Conservation (phyloP, 768 basidiomycete species). For the Heimioporus sp. region DNA sequence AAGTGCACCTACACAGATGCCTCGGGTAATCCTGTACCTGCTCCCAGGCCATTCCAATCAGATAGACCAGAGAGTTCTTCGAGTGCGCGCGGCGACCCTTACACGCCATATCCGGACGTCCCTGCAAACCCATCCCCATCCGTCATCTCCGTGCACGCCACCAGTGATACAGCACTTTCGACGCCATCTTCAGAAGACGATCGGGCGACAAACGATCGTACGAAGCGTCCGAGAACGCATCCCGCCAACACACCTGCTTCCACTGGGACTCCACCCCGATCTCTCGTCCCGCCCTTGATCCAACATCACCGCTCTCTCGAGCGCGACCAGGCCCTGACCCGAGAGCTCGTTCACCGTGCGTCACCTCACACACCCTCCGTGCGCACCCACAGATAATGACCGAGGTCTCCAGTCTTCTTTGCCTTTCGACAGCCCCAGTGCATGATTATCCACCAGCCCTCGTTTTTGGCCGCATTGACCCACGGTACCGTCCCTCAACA, state of each 20-base stretch:
- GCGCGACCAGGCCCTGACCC: constrained; percentile 61
- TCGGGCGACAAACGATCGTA: constrained; percentile 38
- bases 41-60: constrained; percentile 52
- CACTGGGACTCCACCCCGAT: constrained; percentile 30
- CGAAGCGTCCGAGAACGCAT: constrained; percentile 52
- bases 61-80: constrained; percentile 33
- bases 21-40: constrained; percentile 76
- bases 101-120: constrained; percentile 16
- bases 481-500: constrained; percentile 67
- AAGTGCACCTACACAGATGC: constrained; percentile 79
- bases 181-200: constrained; percentile 38
- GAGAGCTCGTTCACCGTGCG: constrained; percentile 75
- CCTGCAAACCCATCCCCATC: constrained; percentile 13
- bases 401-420: constrained; percentile 61
- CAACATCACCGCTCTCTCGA: constrained; percentile 43
- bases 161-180: constrained; percentile 11
- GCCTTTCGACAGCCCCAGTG: constrained; percentile 78
- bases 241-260: constrained; percentile 36
- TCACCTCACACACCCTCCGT: constrained; percentile 2
- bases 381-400: neutral
- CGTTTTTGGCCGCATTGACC: constrained; percentile 65
- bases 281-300: constrained; percentile 32
- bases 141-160: constrained; percentile 2
- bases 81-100: constrained; percentile 22
- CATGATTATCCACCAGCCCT: constrained; percentile 75